These are phyloP conservation scores for Coemansia biformis DNA, from an alignment of 192 early-diverging fungal genomes.

Conservation along the genomic window DNA sequence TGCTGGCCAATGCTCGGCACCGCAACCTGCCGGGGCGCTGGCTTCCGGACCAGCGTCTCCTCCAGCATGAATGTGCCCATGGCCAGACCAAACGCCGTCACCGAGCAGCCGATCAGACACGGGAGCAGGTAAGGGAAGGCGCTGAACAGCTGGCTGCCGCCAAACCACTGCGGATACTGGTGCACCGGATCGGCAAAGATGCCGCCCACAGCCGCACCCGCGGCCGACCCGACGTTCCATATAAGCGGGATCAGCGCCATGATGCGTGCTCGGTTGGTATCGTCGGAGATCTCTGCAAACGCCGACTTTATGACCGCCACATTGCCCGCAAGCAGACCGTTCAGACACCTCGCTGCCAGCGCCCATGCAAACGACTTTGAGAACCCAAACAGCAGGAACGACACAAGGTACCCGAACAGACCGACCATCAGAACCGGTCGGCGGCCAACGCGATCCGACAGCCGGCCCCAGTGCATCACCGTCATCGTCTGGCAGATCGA, in stretches of 20 bases:
- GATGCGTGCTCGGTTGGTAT: slow-evolving; percentile 68
- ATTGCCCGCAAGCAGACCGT: slow-evolving; percentile 70
- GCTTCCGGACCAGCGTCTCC: slow-evolving; percentile 49
- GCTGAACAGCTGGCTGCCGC: slow-evolving; percentile 54
- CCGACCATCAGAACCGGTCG: slow-evolving; percentile 76
- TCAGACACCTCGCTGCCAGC: slow-evolving; percentile 55
- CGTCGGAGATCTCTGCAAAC: slow-evolving; percentile 80
- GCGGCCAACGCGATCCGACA: slow-evolving; percentile 78
- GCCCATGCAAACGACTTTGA: slow-evolving; percentile 56
- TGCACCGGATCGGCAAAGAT: slow-evolving; percentile 69
- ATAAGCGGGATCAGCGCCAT: slow-evolving; percentile 72
- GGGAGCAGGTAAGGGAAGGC: slow-evolving; percentile 80
- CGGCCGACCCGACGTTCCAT: slow-evolving; percentile 61
- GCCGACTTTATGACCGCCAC: slow-evolving; percentile 77
- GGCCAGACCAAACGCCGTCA: slow-evolving; percentile 60
- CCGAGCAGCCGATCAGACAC: slow-evolving; percentile 63
- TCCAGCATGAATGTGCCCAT: slow-evolving; percentile 61
- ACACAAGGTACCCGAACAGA: slow-evolving; percentile 68
- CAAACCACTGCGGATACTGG: slow-evolving; percentile 60
- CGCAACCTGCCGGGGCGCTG: neutral
- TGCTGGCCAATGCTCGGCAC: too few species aligned
- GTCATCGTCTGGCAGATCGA: slow-evolving; percentile 51
- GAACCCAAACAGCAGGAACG: slow-evolving; percentile 68
- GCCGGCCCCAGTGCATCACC: slow-evolving; percentile 62
- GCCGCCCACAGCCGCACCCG: slow-evolving; percentile 76